These are phyloP conservation scores for Blastobotrys attinorum DNA, from an alignment of 805 yeast species.

Conservation along the genomic window DNA sequence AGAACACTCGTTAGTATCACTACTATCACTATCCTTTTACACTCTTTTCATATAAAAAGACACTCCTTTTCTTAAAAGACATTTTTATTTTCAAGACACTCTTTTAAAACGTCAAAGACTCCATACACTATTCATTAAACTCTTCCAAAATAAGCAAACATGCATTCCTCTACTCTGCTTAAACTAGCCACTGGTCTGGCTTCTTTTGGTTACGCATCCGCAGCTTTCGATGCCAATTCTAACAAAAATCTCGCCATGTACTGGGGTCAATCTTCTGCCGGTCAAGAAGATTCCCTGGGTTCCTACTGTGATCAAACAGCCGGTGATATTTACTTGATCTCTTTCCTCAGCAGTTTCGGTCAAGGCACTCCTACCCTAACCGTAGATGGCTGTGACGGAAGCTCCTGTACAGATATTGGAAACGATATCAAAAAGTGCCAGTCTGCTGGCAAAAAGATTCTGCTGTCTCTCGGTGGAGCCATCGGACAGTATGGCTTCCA, in stretches of 20 bases:
- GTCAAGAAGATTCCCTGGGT: slow-evolving; percentile 39
- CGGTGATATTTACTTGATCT: slow-evolving; percentile 53
- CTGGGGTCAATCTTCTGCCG: slow-evolving; percentile 80
- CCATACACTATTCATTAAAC: too few species aligned
- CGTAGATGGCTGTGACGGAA: slow-evolving; percentile 47
- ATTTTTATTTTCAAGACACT: too few species aligned
- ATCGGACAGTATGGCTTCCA: slow-evolving; percentile 48
- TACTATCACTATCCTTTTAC: too few species aligned
- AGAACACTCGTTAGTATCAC: too few species aligned
- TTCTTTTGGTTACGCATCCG: slow-evolving; percentile 6
- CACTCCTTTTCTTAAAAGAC: too few species aligned
- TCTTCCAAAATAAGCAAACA: too few species aligned
- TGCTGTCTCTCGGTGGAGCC: slow-evolving; percentile 76
- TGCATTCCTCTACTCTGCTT: neutral
- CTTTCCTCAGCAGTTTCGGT: slow-evolving; percentile 65
- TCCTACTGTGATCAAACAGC: slow-evolving; percentile 60
- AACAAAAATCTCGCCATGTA: slow-evolving; percentile 60
- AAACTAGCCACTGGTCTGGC: slow-evolving; percentile 2
- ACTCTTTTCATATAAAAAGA: too few species aligned
- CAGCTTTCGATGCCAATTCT: slow-evolving; percentile 24
- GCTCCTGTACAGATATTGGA: slow-evolving; percentile 39
- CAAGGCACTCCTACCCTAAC: slow-evolving; percentile 34
- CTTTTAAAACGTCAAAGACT: too few species aligned
- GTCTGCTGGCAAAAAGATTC: slow-evolving; percentile 62
- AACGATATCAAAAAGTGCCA: slow-evolving; percentile 72